phyloP scores from a whole-genome alignment of 2,329 filamentous ascomycete species.

The Sordariomycetes sp. region DNA sequence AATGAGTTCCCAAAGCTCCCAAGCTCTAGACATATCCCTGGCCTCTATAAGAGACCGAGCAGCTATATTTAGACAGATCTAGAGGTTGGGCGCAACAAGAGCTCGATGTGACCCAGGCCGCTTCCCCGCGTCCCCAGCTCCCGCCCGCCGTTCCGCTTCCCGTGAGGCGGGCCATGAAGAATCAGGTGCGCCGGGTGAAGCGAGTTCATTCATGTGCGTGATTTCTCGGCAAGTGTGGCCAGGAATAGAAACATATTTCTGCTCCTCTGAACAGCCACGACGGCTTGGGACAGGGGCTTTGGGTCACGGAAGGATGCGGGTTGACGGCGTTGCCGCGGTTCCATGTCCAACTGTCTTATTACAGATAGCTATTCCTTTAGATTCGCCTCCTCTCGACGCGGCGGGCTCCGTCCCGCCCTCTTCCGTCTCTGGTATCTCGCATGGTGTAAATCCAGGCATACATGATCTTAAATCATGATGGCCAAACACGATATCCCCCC shows the following conservation, averaged over 20 bases:
- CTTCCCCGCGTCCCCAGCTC: neutral
- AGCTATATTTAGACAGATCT: no score
- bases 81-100: neutral
- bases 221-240: neutral
- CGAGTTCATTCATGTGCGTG: neutral
- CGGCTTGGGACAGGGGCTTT: neutral
- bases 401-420: neutral
- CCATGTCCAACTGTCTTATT: neutral
- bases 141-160: neutral
- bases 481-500: neutral
- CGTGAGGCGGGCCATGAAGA: neutral
- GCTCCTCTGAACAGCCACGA: neutral
- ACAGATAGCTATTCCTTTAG: neutral
- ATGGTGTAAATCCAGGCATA: neutral
- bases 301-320: neutral
- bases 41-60: no score
- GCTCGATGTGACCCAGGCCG: neutral
- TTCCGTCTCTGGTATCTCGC: neutral
- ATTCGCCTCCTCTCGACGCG: neutral
- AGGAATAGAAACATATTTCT: neutral
- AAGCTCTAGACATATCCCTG: no score
- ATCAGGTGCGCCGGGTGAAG: neutral
- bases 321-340: neutral
- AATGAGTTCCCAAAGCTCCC: no score
- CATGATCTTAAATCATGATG: neutral